Base-by-base conservation (phyloP, 352 stramenopile genomes). In the Phytophthora capsici region DNA sequence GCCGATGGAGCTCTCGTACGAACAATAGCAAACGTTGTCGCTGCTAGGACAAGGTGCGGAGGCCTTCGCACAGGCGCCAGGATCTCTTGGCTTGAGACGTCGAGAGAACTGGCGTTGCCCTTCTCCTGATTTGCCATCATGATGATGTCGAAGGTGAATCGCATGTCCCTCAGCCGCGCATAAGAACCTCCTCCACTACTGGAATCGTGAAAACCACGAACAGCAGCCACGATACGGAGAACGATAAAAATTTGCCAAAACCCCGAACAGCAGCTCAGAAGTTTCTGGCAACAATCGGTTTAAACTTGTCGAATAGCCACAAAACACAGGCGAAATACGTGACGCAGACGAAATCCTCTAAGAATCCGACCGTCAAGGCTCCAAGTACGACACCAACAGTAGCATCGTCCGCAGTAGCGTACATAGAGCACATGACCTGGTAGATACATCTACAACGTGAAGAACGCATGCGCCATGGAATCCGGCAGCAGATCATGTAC, bases 91-190 rank as follows among this genome's bases (percentile, higher is more conserved):
- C 14, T 47, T 16, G 61, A 53, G 19, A 75, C 40, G 22, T 63
- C 20, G 46, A 59, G 43, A 10, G 32, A 23, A 47, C 61, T 59
- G 5, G 57, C 37, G 19, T 34, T 57, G 16, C 46, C 50, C 26
- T 38, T 55, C 25, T 69, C 58, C 37, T 73, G 53, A 37, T 53
- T 59, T 10, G 69, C 69, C 34, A 73, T 46, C n/a, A 71, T 73
- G 23, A 82, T 57, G 23, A 82, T 69, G 14, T 80, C 73, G 12
- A 78, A 73, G 20, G 73, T 82, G 55, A 84, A 78, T n/a, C 78
- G 75, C 46, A 74, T 64, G 10, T 71, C 32, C 0, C 70, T 63
- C 1, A 69, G 56, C 4, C 66, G 73, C 25, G 85, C 40, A 84
- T 48, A 19, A 82, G 26, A 19, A 69, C 54, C 37, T 85, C 73